These are phyloP conservation scores for Plantago elongata DNA, from an alignment of 257 asterid genomes.

Conservation along the genomic window DNA sequence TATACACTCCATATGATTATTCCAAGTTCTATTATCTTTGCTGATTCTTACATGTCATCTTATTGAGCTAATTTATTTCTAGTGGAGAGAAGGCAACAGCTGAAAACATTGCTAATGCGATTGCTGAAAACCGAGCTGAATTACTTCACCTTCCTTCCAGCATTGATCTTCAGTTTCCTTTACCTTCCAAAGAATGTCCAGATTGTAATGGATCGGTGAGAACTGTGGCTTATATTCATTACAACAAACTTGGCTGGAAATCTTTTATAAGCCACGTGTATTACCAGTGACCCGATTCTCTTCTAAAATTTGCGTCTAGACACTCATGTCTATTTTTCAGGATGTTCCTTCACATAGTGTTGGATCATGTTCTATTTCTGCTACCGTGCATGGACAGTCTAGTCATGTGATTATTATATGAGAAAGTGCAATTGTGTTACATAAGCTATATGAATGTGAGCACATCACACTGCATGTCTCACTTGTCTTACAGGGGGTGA, in stretches of 20 bases:
- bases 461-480: constrained; percentile 16
- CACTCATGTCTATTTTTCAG: constrained; percentile 5
- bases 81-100: constrained; percentile 98
- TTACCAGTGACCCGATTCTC: constrained; percentile 4
- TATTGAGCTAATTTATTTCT: constrained; percentile 19
- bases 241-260: constrained; percentile 12
- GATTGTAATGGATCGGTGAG: constrained; percentile 90
- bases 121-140: constrained; percentile 88
- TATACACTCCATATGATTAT: background rate
- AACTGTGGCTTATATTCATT: constrained; percentile 13
- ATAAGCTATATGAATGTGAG: constrained; percentile 16
- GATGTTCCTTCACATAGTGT: constrained; percentile 11
- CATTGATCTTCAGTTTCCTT: constrained; percentile 60
- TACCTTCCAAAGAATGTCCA: constrained; percentile 89
- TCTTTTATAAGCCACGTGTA: constrained; percentile 13
- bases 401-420: constrained; percentile 8
- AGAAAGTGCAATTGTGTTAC: constrained; percentile 1
- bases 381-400: background rate
- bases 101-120: constrained; percentile 81
- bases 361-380: constrained; percentile 6
- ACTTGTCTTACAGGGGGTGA: constrained; percentile 72
- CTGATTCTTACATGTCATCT: constrained; percentile 3
- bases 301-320: constrained; percentile 9
- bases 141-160: constrained; percentile 87
- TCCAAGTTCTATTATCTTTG: background rate